Percentiles rank a stretch among this genome's conserved stretches.
Conservation (phyloP, 768 basidiomycete species). For the Neoboletus subvelutipes region DNA sequence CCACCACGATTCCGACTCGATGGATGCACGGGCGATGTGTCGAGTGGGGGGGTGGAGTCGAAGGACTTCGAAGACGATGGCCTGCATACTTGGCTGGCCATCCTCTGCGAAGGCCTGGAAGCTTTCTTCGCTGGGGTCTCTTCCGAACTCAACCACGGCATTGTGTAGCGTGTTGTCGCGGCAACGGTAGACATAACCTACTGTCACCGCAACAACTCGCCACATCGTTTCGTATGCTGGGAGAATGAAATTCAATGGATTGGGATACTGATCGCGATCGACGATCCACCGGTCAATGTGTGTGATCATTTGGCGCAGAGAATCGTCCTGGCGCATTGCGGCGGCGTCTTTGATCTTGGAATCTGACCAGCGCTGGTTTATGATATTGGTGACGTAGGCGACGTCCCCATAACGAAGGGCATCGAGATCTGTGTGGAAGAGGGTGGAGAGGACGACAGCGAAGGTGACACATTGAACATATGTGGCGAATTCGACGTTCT, state of each 20-base stretch:
- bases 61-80: slow-evolving; percentile 29
- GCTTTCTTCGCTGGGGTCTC: slow-evolving; percentile 21
- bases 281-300: slow-evolving; percentile 38
- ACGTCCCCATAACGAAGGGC: slow-evolving; percentile 37
- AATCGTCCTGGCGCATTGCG: slow-evolving; percentile 17
- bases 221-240: slow-evolving; percentile 65
- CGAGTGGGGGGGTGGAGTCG: slow-evolving; percentile 30
- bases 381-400: slow-evolving; percentile 38
- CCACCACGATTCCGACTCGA: slow-evolving; percentile 13
- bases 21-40: slow-evolving; percentile 22
- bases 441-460: slow-evolving; percentile 41
- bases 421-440: slow-evolving; percentile 35
- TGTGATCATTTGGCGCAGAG: slow-evolving; percentile 36
- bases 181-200: slow-evolving; percentile 29
- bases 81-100: slow-evolving; percentile 19
- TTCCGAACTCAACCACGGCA: slow-evolving; percentile 27
- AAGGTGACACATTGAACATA: slow-evolving; percentile 47
- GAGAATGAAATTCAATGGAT: slow-evolving; percentile 53
- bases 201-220: slow-evolving; percentile 56
- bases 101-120: slow-evolving; percentile 19
- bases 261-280: slow-evolving; percentile 19
- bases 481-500: slow-evolving; percentile 31
- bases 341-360: slow-evolving; percentile 19
- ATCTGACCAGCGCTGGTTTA: slow-evolving; percentile 33
- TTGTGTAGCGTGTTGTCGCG: slow-evolving; percentile 21